phyloP scores from a whole-genome alignment of 2,329 filamentous ascomycete genomes.

The Paraphaeosphaeria minitans region DNA sequence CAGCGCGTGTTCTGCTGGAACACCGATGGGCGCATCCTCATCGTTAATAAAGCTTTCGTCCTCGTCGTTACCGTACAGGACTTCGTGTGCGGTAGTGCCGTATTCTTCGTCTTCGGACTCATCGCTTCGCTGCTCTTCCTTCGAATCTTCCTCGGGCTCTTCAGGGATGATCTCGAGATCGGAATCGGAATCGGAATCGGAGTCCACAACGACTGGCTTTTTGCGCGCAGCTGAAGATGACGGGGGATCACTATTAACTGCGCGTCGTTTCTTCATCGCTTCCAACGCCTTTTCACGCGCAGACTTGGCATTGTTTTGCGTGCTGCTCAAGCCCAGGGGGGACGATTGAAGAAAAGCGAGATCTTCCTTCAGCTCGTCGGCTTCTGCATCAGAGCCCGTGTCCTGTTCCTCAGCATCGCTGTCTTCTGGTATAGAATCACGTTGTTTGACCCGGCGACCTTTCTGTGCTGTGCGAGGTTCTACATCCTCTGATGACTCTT shows the following conservation, averaged over 20 bases:
- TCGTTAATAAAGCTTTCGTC: constrained; percentile 68
- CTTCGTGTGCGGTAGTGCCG: constrained; percentile 42
- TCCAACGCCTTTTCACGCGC: constrained; percentile 52
- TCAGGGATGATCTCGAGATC: constrained; percentile 43
- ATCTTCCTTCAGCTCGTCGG: constrained; percentile 54
- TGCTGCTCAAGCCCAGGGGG: constrained; percentile 33
- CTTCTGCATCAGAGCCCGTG: constrained; percentile 20
- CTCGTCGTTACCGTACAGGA: constrained; percentile 60
- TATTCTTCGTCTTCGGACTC: constrained; percentile 25
- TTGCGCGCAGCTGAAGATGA: constrained; percentile 28
- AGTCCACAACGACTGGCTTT: constrained; percentile 27
- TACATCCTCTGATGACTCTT: background rate
- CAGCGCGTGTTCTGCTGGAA: constrained; percentile 62
- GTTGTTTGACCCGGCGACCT: background rate
- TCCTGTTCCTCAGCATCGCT: constrained; percentile 29
- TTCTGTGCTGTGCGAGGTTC: background rate
- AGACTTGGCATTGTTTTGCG: constrained; percentile 34
- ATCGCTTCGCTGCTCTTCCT: constrained; percentile 10
- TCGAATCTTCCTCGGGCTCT: constrained; percentile 31
- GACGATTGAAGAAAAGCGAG: constrained; percentile 51
- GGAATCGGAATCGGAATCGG: constrained; percentile 29
- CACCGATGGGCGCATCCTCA: constrained; percentile 60
- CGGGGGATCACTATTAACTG: constrained; percentile 35
- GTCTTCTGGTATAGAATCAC: constrained; percentile 9
- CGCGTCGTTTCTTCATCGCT: constrained; percentile 49